Evolutionary conservation across 2,329 filamentous ascomycete species (phyloP).

Genomic region (Cladosporium austrohemisphaericum): DNA sequence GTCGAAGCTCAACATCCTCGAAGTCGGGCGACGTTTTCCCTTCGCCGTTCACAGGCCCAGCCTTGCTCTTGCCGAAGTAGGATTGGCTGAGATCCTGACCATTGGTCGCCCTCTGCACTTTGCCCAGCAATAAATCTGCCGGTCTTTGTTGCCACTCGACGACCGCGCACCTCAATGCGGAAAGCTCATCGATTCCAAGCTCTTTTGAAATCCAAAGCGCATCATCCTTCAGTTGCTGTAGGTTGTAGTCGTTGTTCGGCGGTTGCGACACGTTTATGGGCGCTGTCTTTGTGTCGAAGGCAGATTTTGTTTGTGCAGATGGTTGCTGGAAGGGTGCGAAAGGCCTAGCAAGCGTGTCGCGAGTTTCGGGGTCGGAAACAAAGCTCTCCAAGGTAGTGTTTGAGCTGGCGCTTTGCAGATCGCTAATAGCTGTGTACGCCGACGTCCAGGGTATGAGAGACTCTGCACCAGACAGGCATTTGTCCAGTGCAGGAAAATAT

Average conservation of each 20-base stretch:
- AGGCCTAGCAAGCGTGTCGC: conserved; percentile 65
- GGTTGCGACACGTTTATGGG: conserved; percentile 77
- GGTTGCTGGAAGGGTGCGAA: conserved; percentile 60
- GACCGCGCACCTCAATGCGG: conserved; percentile 73
- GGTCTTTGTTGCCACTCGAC: conserved; percentile 80
- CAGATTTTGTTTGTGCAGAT: conserved; percentile 57
- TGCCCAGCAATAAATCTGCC: conserved; percentile 64
- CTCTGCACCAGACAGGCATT: conserved; percentile 76
- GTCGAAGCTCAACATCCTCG: conserved; percentile 10
- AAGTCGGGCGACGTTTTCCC: not conserved
- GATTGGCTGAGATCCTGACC: conserved; percentile 4
- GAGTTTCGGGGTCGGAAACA: conserved; percentile 65
- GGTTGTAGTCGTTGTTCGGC: conserved; percentile 63
- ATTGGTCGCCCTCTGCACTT: conserved; percentile 12
- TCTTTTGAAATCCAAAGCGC: conserved; percentile 79
- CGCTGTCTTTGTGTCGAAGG: conserved; percentile 79
- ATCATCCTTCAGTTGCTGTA: conserved; percentile 79
- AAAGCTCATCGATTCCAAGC: conserved; percentile 72
- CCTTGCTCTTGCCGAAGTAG: conserved; percentile 9
- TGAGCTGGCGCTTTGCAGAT: conserved; percentile 50
- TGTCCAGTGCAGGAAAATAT: conserved; percentile 81
- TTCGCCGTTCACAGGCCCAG: too few relatives aligned
- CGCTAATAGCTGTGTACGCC: conserved; percentile 52
- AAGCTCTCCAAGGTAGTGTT: conserved; percentile 59
- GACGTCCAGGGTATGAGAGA: conserved; percentile 68